phyloP scores from a whole-genome alignment of 192 early-diverging fungal species.

The Coemansia sp. region DNA sequence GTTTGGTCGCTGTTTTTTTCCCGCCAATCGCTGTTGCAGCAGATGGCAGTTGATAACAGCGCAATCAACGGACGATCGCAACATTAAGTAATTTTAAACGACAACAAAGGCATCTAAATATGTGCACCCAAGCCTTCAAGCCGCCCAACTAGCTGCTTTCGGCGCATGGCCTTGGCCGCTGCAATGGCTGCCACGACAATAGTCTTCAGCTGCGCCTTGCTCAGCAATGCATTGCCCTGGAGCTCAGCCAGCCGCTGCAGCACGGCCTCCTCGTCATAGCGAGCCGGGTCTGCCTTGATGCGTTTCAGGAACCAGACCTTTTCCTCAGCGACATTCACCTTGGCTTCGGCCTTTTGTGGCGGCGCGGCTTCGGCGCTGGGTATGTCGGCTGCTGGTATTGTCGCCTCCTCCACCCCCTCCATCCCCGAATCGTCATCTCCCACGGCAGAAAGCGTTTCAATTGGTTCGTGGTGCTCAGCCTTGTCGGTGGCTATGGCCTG shows the following conservation, averaged over 20 bases:
- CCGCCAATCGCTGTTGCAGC: constrained; percentile 2
- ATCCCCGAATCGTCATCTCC: background rate
- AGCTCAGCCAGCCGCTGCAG: constrained; percentile 37
- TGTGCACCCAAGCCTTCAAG: constrained; percentile 9
- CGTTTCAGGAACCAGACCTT: constrained; percentile 45
- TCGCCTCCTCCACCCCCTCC: background rate
- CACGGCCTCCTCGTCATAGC: constrained; percentile 46
- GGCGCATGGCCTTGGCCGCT: constrained; percentile 48
- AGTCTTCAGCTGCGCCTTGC: constrained; percentile 41
- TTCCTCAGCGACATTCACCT: constrained; percentile 42
- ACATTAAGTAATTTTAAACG: background rate
- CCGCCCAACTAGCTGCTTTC: constrained; percentile 41
- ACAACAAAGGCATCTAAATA: constrained; percentile 5
- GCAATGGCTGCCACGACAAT: constrained; percentile 30
- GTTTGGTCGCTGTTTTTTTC: too few species aligned
- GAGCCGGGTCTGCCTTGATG: constrained; percentile 51
- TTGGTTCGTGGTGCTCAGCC: background rate
- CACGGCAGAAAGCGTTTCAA: background rate
- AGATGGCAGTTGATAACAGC: constrained; percentile 1
- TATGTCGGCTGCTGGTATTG: background rate
- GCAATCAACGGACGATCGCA: constrained; percentile 1
- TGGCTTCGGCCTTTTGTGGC: background rate
- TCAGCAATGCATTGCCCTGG: constrained; percentile 15
- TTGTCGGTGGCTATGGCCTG: background rate
- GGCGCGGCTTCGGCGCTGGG: background rate